Evolutionary conservation across 495 filamentous ascomycete genomes (phyloP).

Genomic region (Cercophora samala): DNA sequence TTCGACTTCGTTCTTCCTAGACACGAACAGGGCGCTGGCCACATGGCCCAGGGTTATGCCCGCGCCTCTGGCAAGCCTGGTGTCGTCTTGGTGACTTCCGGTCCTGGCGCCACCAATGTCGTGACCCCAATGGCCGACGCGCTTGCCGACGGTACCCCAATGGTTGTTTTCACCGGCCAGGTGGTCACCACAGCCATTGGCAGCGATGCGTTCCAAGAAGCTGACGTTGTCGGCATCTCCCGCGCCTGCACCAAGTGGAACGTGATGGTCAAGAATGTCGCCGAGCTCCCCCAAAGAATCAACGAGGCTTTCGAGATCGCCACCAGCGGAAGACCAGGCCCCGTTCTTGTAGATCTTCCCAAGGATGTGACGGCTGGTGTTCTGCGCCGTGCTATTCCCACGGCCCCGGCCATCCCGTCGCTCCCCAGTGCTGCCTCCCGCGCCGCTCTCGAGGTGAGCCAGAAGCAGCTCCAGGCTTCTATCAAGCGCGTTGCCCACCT

Average conservation of each 20-base stretch:
- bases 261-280: slow-evolving; percentile 76
- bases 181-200: slow-evolving; percentile 69
- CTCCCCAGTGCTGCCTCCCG: slow-evolving; percentile 68
- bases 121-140: slow-evolving; percentile 78
- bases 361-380: slow-evolving; percentile 73
- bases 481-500: slow-evolving; percentile 63
- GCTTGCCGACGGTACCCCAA: slow-evolving; percentile 71
- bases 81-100: slow-evolving; percentile 75
- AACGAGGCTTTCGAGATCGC: slow-evolving; percentile 87
- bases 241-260: slow-evolving; percentile 83
- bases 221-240: slow-evolving; percentile 73
- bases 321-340: slow-evolving; percentile 69
- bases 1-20: slow-evolving; percentile 73
- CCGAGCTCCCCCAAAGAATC: slow-evolving; percentile 71
- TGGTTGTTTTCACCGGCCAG: slow-evolving; percentile 79
- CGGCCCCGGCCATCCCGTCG: slow-evolving; percentile 58
- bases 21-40: slow-evolving; percentile 77
- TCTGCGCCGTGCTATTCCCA: slow-evolving; percentile 64
- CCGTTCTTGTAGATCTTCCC: slow-evolving; percentile 76
- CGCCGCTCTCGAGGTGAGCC: slow-evolving; percentile 57
- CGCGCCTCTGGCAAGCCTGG: slow-evolving; percentile 71
- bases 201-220: slow-evolving; percentile 78
- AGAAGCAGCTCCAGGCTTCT: slow-evolving; percentile 56
- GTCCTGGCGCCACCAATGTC: slow-evolving; percentile 75
- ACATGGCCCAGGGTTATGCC: slow-evolving; percentile 80